Conservation (phyloP, 305 asterid genomes). For the Fraxinus platypoda region DNA sequence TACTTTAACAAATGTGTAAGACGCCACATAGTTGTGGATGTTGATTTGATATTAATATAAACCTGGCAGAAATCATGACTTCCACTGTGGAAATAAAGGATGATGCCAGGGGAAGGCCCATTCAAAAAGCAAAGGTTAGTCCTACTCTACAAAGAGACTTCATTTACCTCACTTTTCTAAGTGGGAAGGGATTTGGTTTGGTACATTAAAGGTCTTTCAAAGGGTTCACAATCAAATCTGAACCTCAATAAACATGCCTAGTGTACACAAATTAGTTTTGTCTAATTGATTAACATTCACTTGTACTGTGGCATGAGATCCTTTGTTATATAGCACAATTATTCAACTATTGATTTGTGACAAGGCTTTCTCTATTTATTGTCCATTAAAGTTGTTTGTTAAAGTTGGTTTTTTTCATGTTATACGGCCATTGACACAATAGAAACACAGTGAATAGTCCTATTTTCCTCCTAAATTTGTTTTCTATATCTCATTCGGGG, state of each 20-base stretch:
- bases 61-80: constrained; percentile 62
- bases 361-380: background rate
- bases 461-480: background rate
- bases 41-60: constrained; percentile 12
- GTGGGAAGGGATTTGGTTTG: background rate
- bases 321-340: background rate
- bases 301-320: background rate
- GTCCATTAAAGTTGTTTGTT: background rate
- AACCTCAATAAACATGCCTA: background rate
- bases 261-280: background rate
- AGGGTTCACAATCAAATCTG: background rate
- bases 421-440: background rate
- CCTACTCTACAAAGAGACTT: background rate
- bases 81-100: constrained; percentile 80
- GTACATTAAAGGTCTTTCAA: background rate
- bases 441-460: background rate
- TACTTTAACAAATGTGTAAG: background rate
- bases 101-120: constrained; percentile 66
- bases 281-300: background rate
- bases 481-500: background rate
- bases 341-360: background rate
- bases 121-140: constrained; percentile 72
- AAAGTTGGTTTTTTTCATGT: background rate
- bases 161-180: background rate
- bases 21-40: constrained; percentile 4